Base-by-base conservation (phyloP, 495 filamentous ascomycete species). In the Xylaria curta region DNA sequence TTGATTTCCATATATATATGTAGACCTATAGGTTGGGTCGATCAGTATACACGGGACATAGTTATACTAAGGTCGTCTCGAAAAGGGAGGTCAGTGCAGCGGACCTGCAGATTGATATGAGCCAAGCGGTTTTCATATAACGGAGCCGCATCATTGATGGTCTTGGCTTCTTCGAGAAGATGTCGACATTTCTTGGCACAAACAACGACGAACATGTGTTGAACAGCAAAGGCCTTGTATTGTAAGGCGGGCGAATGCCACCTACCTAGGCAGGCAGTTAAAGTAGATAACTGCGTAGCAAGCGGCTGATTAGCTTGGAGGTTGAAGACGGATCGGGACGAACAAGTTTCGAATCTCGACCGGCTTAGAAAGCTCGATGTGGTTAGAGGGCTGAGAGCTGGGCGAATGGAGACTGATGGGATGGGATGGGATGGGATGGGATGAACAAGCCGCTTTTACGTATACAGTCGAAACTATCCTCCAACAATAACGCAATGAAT, bases 41-140 rank as follows among this genome's bases (percentile, higher is more conserved):
- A 49, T 59, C 61, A 21, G 49, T 66, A 66, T 49, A 33, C n/a
- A 46, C 28, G 53, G 40, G 47, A 58, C 28, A 28, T 40, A 31
- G 28, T 31, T 31, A 59, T 47, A 59, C 38, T 38, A 31, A 65
- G 21, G 46, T 56, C 54, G 17, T 59, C 31, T 44, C 36, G 40
- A 66, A 65, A 59, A 36, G 28, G 53, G 69, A 71, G 49, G 62
- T 59, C 49, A 49, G 51, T 71, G 61, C 62, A 47, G 26, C 40
- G 62, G 26, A 56, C 69, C 51, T 60, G 51, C 61, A 66, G 38
- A 47, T 60, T 28, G 51, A 66, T 71, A 28, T 66, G 62, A 71
- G 62, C 62, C 60, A 71, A 60, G 69, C 51, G 51, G 68, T 53
- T 46, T 44, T 47, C 28, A 64, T 59, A 46, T 60, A 15, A n/a